Percentiles rank a stretch among this genome's conserved stretches.
Evolutionary conservation across 768 basidiomycete species (phyloP).

Genomic region (Collybia sp.): DNA sequence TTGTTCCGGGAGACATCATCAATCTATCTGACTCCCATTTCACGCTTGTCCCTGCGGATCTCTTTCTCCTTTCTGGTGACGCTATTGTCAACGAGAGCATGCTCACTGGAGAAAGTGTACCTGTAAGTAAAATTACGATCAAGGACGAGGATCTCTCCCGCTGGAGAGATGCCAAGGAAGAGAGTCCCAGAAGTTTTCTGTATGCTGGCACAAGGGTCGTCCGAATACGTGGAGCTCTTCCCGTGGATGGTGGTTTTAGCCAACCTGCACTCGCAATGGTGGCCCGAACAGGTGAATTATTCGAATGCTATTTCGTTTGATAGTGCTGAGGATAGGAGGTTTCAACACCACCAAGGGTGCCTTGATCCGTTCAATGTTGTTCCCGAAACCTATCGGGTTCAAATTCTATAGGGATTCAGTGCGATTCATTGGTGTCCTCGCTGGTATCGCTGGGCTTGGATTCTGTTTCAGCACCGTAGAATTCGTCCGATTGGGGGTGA

Average conservation of each 20-base stretch:
- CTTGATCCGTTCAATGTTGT: constrained; percentile 93
- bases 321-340: constrained; percentile 35
- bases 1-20: constrained; percentile 91
- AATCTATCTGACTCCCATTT: constrained; percentile 80
- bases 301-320: neutral
- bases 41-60: constrained; percentile 79
- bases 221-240: constrained; percentile 65
- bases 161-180: constrained; percentile 70
- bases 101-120: constrained; percentile 98
- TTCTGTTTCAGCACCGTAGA: constrained; percentile 91
- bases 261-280: constrained; percentile 77
- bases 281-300: constrained; percentile 68
- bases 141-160: constrained; percentile 71
- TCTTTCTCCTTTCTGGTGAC: constrained; percentile 91
- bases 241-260: constrained; percentile 43
- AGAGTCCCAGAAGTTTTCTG: constrained; percentile 78
- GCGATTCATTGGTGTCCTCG: constrained; percentile 86
- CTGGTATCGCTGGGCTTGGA: constrained; percentile 86
- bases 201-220: constrained; percentile 91
- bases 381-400: constrained; percentile 98
- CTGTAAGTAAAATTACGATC: constrained; percentile 85
- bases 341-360: constrained; percentile 99
- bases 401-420: constrained; percentile 95
- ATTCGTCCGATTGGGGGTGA: constrained; percentile 85
- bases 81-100: constrained; percentile 99